These are phyloP conservation scores for Prunus davidiana DNA, from an alignment of 306 rosid species.

Conservation along the genomic window DNA sequence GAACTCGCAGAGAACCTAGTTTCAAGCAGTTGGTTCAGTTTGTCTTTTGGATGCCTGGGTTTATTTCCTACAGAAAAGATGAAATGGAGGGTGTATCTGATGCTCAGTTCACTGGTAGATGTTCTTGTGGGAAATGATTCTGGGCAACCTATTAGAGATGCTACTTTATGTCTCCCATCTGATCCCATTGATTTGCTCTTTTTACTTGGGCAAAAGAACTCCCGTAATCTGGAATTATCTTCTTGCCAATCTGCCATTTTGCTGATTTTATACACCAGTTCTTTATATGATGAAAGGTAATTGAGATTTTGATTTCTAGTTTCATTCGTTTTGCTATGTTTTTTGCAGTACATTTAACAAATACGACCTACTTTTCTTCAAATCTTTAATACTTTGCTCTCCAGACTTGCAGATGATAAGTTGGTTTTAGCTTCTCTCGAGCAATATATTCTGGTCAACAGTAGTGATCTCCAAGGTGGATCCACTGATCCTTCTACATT, in stretches of 20 bases:
- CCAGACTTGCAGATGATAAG: constrained; percentile 90
- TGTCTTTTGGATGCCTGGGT: constrained; percentile 87
- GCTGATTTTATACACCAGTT: constrained; percentile 63
- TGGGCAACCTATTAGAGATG: constrained; percentile 70
- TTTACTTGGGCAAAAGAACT: constrained; percentile 73
- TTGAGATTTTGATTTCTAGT: constrained; percentile 10
- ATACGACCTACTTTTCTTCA: constrained; percentile 20
- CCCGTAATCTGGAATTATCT: constrained; percentile 48
- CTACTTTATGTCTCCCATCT: constrained; percentile 56
- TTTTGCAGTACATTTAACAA: neutral
- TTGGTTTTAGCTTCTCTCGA: constrained; percentile 80
- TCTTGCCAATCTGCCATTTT: constrained; percentile 77
- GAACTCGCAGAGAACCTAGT: constrained; percentile 57
- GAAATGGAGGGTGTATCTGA: constrained; percentile 70
- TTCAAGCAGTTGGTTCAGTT: constrained; percentile 75
- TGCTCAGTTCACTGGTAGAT: constrained; percentile 75
- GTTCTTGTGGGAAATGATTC: constrained; percentile 61
- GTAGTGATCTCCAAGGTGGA: constrained; percentile 36
- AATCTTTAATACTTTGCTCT: constrained; percentile 24
- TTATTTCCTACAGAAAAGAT: constrained; percentile 65
- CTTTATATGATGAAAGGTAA: constrained; percentile 85
- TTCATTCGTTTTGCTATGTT: neutral
- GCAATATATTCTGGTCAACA: constrained; percentile 67
- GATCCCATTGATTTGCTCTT: constrained; percentile 81
- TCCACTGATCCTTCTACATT: constrained; percentile 39